Percentiles rank a stretch among this genome's conserved stretches.
These are phyloP conservation scores for Besnoitia besnoiti DNA, from an alignment of 169 alveolate genomes.

Conservation along the genomic window DNA sequence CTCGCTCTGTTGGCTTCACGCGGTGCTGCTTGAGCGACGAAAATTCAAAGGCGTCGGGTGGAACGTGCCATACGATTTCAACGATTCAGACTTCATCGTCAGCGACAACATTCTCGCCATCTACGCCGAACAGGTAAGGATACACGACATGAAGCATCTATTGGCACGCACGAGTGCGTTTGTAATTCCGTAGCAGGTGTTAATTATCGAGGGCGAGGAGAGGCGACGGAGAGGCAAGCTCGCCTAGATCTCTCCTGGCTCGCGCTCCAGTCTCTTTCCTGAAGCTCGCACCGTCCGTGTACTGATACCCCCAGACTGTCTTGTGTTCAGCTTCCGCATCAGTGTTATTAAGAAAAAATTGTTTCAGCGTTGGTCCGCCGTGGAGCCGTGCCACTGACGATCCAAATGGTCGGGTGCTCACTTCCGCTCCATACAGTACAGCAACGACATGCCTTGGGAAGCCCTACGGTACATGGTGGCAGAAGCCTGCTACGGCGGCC, in stretches of 20 bases:
- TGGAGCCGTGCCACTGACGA: not conserved
- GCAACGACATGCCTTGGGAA: conserved; percentile 90
- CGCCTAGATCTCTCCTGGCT: no score
- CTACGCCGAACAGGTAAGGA: conserved; percentile 86
- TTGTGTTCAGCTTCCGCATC: no score
- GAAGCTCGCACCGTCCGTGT: no score
- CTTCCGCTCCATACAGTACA: conserved; percentile 65
- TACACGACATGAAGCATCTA: no score
- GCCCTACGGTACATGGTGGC: conserved; percentile 93
- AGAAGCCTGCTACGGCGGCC: conserved; percentile 95
- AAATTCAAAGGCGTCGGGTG: conserved; percentile 98
- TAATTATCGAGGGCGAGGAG: no score
- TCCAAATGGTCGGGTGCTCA: not conserved
- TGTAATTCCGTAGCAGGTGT: no score
- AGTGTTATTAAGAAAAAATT: no score
- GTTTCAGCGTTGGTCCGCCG: no score
- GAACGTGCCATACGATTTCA: conserved; percentile 96
- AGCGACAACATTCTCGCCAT: conserved; percentile 90
- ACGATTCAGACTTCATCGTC: conserved; percentile 96
- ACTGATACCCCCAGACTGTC: no score
- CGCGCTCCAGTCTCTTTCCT: no score
- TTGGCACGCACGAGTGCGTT: no score
- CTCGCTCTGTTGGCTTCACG: conserved; percentile 96
- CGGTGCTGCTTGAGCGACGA: conserved; percentile 96
- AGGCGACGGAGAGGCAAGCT: no score